These are phyloP conservation scores for Xylaria curta DNA, from an alignment of 495 filamentous ascomycete species.

Conservation along the genomic window DNA sequence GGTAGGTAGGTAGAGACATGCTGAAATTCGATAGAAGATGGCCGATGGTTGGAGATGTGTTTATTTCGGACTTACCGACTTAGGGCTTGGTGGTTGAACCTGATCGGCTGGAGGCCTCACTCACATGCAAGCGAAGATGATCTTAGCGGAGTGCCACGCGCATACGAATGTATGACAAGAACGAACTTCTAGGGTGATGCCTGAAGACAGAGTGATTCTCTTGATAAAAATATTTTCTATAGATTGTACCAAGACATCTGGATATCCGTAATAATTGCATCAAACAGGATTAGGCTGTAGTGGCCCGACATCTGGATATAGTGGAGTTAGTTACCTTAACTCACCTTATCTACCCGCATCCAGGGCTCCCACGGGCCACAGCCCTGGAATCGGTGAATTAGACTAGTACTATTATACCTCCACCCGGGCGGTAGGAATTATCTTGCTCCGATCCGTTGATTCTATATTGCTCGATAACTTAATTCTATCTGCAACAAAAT, in stretches of 20 bases:
- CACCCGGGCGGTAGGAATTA: constrained; percentile 4
- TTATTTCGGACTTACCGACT: constrained; percentile 37
- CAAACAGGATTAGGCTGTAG: constrained; percentile 10
- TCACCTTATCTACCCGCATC: not conserved
- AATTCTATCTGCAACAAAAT: not conserved
- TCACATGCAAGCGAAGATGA: not conserved
- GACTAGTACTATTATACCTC: not conserved
- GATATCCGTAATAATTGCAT: constrained; percentile 8
- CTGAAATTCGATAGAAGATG: constrained; percentile 39
- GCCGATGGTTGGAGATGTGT: constrained; percentile 25
- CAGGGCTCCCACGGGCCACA: constrained; percentile 7
- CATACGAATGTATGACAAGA: constrained; percentile 11
- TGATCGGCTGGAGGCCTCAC: constrained; percentile 25
- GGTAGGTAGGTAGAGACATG: constrained; percentile 27
- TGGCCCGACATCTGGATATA: constrained; percentile 11
- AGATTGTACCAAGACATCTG: not conserved
- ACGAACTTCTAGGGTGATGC: constrained; percentile 20
- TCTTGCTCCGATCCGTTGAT: constrained; percentile 11
- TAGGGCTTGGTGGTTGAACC: constrained; percentile 8
- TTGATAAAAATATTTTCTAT: constrained; percentile 23
- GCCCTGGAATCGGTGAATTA: constrained; percentile 11
- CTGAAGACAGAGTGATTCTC: constrained; percentile 9
- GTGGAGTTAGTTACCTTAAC: not conserved
- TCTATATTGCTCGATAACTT: not conserved
- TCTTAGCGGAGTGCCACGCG: constrained; percentile 16